Conservation (phyloP, 2,329 filamentous ascomycete genomes). For the Ophiognomonia clavigignenti-juglandacearum region DNA sequence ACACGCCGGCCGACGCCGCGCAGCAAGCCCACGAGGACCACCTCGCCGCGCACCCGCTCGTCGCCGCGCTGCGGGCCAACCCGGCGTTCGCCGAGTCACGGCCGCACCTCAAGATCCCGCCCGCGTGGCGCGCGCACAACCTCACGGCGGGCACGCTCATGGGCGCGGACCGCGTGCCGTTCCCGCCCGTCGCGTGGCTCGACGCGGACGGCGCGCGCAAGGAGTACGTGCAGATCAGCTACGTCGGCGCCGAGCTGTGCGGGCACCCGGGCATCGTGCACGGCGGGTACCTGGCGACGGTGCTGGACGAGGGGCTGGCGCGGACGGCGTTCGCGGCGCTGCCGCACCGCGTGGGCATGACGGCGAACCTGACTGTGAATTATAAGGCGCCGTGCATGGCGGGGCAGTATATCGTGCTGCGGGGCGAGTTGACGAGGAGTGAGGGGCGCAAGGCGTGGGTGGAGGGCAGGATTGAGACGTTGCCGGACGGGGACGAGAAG, state of each 20-base stretch:
- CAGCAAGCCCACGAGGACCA: slow-evolving; percentile 61
- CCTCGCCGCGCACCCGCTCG: slow-evolving; percentile 73
- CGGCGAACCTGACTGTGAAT: slow-evolving; percentile 77
- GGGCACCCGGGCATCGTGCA: slow-evolving; percentile 90
- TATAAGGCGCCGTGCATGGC: slow-evolving; percentile 79
- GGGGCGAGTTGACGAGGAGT: slow-evolving; percentile 74
- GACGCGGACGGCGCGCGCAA: slow-evolving; percentile 58
- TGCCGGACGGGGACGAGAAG: slow-evolving; percentile 59
- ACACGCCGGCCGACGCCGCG: slow-evolving; percentile 50
- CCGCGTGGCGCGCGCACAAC: slow-evolving; percentile 63
- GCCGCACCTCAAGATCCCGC: slow-evolving; percentile 83
- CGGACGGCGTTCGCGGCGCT: slow-evolving; percentile 84
- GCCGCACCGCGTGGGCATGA: slow-evolving; percentile 80
- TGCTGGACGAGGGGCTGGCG: slow-evolving; percentile 86
- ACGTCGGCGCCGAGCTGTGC: slow-evolving; percentile 75
- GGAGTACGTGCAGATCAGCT: slow-evolving; percentile 66
- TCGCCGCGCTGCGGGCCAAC: slow-evolving; percentile 61
- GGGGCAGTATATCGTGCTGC: slow-evolving; percentile 69
- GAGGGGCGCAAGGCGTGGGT: slow-evolving; percentile 96
- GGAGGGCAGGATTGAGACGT: slow-evolving; percentile 76
- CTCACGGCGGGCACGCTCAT: slow-evolving; percentile 77
- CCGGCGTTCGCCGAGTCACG: slow-evolving; percentile 69
- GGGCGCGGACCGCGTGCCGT: slow-evolving; percentile 69
- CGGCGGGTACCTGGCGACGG: slow-evolving; percentile 84
- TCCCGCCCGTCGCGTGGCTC: slow-evolving; percentile 75